Percentiles rank a stretch among this genome's conserved stretches.
Conservation (phyloP, 1,284 basidiomycete species). For the Boletus putidus region DNA sequence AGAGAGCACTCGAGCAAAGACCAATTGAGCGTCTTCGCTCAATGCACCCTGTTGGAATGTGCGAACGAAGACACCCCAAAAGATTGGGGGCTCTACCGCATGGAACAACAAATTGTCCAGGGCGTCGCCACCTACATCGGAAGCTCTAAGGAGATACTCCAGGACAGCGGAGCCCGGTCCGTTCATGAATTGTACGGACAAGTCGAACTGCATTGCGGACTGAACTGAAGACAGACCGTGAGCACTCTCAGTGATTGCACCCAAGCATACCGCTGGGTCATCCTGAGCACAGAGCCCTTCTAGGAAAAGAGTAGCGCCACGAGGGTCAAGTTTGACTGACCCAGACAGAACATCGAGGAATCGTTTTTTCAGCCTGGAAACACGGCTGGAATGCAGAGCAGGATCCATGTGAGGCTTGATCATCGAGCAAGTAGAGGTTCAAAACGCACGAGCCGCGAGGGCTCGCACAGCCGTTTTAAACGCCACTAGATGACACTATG, state of each 20-base stretch:
- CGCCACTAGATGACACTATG: background rate
- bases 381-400: constrained; percentile 2
- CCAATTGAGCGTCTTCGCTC: constrained; percentile 37
- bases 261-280: constrained; percentile 26
- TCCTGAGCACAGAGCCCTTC: constrained; percentile 48
- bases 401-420: constrained; percentile 8
- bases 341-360: constrained; percentile 27
- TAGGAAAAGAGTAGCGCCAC: constrained; percentile 41
- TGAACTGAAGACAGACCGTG: constrained; percentile 30
- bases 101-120: constrained; percentile 35
- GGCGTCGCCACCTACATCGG: constrained; percentile 39
- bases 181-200: constrained; percentile 47
- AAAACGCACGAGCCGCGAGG: background rate
- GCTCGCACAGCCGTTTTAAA: background rate
- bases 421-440: background rate
- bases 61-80: constrained; percentile 46
- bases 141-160: constrained; percentile 44
- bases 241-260: constrained; percentile 13
- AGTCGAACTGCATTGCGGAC: constrained; percentile 17
- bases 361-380: constrained; percentile 17
- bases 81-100: constrained; percentile 55
- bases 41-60: constrained; percentile 43
- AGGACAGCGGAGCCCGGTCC: constrained; percentile 38
- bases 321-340: constrained; percentile 15
- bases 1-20: constrained; percentile 51